These are phyloP conservation scores for Penicillium salamii DNA, from an alignment of 495 filamentous ascomycete genomes.

Conservation along the genomic window DNA sequence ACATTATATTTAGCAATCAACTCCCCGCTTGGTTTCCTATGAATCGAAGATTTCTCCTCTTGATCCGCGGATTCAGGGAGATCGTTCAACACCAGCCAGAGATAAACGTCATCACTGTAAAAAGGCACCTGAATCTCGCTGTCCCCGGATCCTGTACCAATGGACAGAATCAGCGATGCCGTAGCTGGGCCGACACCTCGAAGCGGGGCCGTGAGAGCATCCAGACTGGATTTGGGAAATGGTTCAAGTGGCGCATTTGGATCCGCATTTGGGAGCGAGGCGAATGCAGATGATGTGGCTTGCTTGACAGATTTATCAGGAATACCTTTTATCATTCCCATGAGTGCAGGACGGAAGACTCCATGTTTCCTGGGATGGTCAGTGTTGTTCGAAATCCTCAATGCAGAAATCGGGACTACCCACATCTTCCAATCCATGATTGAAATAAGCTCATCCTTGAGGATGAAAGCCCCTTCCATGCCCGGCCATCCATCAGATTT, in stretches of 20 bases:
- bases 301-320: slow-evolving; percentile 33
- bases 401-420: slow-evolving; percentile 23
- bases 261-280: slow-evolving; percentile 18
- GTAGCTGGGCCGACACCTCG: slow-evolving; percentile 72
- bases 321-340: slow-evolving; percentile 65
- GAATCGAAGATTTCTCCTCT: slow-evolving; percentile 31
- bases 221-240: slow-evolving; percentile 46
- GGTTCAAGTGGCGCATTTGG: slow-evolving; percentile 4
- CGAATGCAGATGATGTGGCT: slow-evolving; percentile 49
- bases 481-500: neutral
- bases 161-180: slow-evolving; percentile 65
- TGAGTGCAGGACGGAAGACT: slow-evolving; percentile 63
- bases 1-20: slow-evolving; percentile 60
- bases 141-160: slow-evolving; percentile 41
- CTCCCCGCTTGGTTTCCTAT: slow-evolving; percentile 36
- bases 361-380: slow-evolving; percentile 54
- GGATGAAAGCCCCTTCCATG: slow-evolving; percentile 13
- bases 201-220: slow-evolving; percentile 48
- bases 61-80: slow-evolving; percentile 10
- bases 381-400: slow-evolving; percentile 5
- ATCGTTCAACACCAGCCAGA: slow-evolving; percentile 54
- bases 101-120: slow-evolving; percentile 73
- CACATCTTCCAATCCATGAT: slow-evolving; percentile 81
- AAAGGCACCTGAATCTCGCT: slow-evolving; percentile 54
- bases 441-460: slow-evolving; percentile 30